Conservation (phyloP, 441 rosid genomes). For the Populus hybrid region DNA sequence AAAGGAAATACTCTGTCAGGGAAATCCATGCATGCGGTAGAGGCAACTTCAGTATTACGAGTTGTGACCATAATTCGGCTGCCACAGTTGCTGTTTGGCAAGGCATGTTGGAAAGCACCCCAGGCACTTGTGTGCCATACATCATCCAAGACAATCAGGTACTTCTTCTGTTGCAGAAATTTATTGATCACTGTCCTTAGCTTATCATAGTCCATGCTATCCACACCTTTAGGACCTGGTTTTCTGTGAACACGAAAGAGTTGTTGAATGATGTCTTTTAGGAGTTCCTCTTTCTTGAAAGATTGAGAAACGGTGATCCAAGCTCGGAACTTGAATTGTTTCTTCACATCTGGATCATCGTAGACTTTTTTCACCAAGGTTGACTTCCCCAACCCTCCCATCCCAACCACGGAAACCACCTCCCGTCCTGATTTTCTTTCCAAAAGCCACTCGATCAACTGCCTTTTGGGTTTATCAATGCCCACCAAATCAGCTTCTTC, state of each 20-base stretch:
- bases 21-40: slow-evolving; percentile 10
- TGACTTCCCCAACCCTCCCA: slow-evolving; percentile 31
- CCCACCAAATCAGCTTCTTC: slow-evolving; percentile 31
- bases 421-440: slow-evolving; percentile 13
- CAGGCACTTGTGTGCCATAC: slow-evolving; percentile 13
- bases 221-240: slow-evolving; percentile 14
- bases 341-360: slow-evolving; percentile 1
- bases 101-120: slow-evolving; percentile 12
- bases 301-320: slow-evolving; percentile 1
- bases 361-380: slow-evolving; percentile 23
- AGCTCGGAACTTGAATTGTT: slow-evolving; percentile 7
- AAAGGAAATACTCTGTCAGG: neutral
- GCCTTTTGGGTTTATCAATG: slow-evolving; percentile 14
- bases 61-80: slow-evolving; percentile 29
- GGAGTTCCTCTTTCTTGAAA: neutral
- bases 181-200: slow-evolving; percentile 1
- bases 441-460: slow-evolving; percentile 19
- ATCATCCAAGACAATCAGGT: slow-evolving; percentile 27
- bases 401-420: slow-evolving; percentile 23
- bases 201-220: slow-evolving; percentile 7
- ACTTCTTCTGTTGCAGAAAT: slow-evolving; percentile 13
- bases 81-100: slow-evolving; percentile 18
- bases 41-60: slow-evolving; percentile 16
- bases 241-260: neutral
- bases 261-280: slow-evolving; percentile 20